phyloP scores from a whole-genome alignment of 371 early-diverging fungal genomes.

The Entomophthora muscae region DNA sequence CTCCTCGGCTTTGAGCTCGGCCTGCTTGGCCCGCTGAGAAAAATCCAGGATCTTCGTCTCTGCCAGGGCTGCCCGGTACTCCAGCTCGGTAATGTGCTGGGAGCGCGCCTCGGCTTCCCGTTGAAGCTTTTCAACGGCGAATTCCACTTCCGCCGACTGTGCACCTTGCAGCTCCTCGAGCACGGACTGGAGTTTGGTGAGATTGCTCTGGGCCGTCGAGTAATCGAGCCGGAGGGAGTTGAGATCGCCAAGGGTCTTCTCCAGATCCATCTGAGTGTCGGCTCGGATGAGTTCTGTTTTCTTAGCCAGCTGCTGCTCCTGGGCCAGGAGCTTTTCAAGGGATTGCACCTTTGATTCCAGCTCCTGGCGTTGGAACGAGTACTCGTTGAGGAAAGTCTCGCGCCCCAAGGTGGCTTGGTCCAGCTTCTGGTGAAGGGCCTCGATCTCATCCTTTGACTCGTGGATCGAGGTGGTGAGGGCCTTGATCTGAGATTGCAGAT shows the following conservation, averaged over 20 bases:
- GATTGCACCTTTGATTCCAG: neutral
- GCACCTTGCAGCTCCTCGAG: neutral
- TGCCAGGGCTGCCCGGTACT: conserved; percentile 1
- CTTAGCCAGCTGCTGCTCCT: neutral
- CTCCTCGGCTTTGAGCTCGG: neutral
- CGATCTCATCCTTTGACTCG: neutral
- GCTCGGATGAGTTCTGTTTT: neutral
- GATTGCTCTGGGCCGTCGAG: neutral
- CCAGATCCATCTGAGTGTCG: neutral
- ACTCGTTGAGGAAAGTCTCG: neutral
- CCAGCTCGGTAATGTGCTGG: conserved; percentile 4
- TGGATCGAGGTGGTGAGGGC: neutral
- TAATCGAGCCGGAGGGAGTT: neutral
- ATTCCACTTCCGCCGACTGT: neutral
- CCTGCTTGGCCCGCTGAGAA: neutral
- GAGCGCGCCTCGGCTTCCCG: neutral
- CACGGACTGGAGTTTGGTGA: neutral
- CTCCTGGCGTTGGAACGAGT: neutral
- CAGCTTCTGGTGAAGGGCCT: neutral
- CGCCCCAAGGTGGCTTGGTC: neutral
- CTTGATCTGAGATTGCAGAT: neutral
- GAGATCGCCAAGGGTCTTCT: neutral
- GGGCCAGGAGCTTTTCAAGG: neutral
- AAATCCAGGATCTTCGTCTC: neutral
- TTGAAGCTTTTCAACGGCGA: neutral